Evolutionary conservation across 116 monocot genomes (phyloP).

Genomic region (Cymodocea nodosa): DNA sequence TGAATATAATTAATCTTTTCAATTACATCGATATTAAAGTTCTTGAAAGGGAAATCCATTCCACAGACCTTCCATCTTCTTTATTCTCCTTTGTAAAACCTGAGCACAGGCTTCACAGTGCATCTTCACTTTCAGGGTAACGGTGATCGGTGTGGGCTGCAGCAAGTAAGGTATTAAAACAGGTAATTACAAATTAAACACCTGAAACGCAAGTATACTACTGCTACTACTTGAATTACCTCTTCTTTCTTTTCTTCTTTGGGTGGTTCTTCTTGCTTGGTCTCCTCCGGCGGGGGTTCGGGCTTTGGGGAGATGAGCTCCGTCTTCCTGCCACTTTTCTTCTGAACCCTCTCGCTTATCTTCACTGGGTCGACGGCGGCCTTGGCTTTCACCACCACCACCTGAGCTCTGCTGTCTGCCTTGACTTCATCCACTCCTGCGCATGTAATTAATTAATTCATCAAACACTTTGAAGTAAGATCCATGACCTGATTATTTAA

Average conservation of each 20-base stretch:
- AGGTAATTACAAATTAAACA: not conserved
- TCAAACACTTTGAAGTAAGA: no score
- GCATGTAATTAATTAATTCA: no score
- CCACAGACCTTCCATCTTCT: slow-evolving; percentile 53
- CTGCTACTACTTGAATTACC: slow-evolving; percentile 15
- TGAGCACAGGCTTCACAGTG: slow-evolving; percentile 69
- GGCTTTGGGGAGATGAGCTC: slow-evolving; percentile 59
- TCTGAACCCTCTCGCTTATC: slow-evolving; percentile 53
- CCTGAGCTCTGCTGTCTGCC: slow-evolving; percentile 29
- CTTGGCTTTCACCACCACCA: slow-evolving; percentile 51
- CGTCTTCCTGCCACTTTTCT: slow-evolving; percentile 48
- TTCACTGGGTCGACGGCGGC: slow-evolving; percentile 24
- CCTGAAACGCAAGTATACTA: not conserved
- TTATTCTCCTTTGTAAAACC: slow-evolving; percentile 46
- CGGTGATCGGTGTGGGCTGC: slow-evolving; percentile 43
- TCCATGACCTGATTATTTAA: no score
- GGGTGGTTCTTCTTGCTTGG: slow-evolving; percentile 24
- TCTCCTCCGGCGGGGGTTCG: slow-evolving; percentile 35
- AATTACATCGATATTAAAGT: no score
- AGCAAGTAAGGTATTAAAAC: not conserved
- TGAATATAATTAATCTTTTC: no score
- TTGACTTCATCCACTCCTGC: slow-evolving; percentile 49
- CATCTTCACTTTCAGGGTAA: slow-evolving; percentile 52
- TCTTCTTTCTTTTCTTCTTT: slow-evolving; percentile 50
- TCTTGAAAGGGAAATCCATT: no score